Percentiles rank a stretch among this genome's conserved stretches.
Evolutionary conservation across 73 alveolate genomes (phyloP).

Genomic region (Symbiodinium natans): DNA sequence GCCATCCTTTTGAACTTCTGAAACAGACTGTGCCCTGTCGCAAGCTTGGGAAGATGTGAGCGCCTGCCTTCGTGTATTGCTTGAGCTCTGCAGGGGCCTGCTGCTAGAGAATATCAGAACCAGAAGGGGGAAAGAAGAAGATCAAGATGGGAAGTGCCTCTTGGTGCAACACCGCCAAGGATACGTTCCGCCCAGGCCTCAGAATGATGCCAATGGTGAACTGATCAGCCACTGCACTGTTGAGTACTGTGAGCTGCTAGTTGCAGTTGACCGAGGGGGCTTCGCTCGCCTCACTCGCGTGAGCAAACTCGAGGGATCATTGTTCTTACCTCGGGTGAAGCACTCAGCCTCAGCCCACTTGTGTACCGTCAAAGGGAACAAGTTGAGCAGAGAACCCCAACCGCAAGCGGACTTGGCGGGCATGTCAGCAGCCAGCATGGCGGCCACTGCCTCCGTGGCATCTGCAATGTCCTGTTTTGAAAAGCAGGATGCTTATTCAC

Average conservation of each 20-base stretch:
- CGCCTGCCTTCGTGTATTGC: constrained; percentile 35
- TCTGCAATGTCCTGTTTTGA: constrained; percentile 48
- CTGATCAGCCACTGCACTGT: too few species aligned
- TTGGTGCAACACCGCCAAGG: constrained; percentile 27
- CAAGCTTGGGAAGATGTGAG: neutral
- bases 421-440: neutral
- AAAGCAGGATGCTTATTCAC: neutral
- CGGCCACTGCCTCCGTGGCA: constrained; percentile 43
- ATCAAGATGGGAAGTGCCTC: neutral
- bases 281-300: constrained; percentile 85
- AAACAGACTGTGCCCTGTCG: neutral
- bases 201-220: neutral
- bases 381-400: neutral
- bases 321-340: constrained; percentile 37
- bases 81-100: constrained; percentile 82
- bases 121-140: neutral
- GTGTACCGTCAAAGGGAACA: neutral
- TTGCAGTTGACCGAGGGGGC: neutral
- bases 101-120: too few species aligned
- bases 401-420: constrained; percentile 52
- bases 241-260: neutral
- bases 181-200: constrained; percentile 76
- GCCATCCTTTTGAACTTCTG: neutral
- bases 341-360: neutral
- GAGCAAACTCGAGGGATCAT: constrained; percentile 80